A percentile compares a stretch with the other conserved stretches of the same genome.
These are phyloP conservation scores for Backusella tarrabulga DNA, from an alignment of 192 early-diverging fungal species.

Conservation along the genomic window DNA sequence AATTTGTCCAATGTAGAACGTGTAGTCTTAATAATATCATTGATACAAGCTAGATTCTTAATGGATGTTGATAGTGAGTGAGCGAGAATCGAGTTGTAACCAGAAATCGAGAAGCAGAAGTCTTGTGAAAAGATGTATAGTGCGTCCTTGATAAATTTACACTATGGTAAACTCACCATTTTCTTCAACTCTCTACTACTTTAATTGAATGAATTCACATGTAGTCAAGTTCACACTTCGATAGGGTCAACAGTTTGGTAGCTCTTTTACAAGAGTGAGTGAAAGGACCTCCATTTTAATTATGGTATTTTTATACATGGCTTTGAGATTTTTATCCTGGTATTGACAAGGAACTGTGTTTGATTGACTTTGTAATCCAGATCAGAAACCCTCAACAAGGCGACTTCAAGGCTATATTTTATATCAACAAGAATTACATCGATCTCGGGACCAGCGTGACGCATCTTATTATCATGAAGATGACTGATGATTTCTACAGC, in stretches of 20 bases:
- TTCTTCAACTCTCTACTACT: no score
- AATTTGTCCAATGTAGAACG: not conserved
- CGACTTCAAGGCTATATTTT: not conserved
- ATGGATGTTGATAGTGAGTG: not conserved
- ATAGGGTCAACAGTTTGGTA: not conserved
- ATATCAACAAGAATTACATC: not conserved
- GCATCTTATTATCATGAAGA: not conserved
- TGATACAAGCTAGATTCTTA: not conserved
- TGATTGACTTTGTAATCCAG: not conserved
- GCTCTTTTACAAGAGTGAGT: not conserved
- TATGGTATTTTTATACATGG: not conserved
- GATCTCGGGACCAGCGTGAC: not conserved
- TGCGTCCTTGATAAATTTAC: no score
- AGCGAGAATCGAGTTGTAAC: not conserved
- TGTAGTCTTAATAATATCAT: not conserved
- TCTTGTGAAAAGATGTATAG: not conserved
- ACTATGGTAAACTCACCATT: no score
- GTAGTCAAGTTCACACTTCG: no score
- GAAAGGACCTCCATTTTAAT: slow-evolving; percentile 2
- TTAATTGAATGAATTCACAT: no score
- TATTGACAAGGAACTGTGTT: not conserved
- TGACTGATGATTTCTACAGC: not conserved
- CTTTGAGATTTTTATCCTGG: not conserved
- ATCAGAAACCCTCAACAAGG: not conserved
- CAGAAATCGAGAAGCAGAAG: not conserved